Evolutionary conservation across 2,329 filamentous ascomycete genomes (phyloP), one percentile per base, ranked within the genome.

Genomic region (Chrysoporthe deuterocubensis): DNA sequence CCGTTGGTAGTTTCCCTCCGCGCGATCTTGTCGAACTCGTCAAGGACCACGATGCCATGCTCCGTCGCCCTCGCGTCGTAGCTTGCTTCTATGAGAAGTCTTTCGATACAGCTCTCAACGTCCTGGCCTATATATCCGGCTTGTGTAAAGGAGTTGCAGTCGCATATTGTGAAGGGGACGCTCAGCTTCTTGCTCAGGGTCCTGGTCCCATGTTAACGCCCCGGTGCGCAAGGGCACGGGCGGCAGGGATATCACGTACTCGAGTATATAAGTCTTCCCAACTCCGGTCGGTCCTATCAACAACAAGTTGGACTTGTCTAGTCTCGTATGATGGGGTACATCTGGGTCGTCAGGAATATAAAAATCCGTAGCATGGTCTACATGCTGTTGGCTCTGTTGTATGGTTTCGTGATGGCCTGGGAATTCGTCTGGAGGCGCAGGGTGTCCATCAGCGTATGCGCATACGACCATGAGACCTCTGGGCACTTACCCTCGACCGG

Each of bases 71-170:
- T 89, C 40, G 96, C 88, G 73, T 97, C 92, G 78, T 97, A 97
- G 77, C 96, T 95, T 9, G 95, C 90, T 68, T 96, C 94, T 66
- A 96, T 92, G 11, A 99, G 84, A 37, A 99, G 84, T 57, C 96
- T 87, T 75, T 97, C 93, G 52, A 99, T 93, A 74, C 95, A 97
- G 0, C 93, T 90, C 76, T 99, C 96, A n/a, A 95, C 95, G 76
- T 99, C 96, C 76, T 98, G 95, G 42, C 96, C 96, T 72, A 99
- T 97, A 74, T 99, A 99, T 37, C 96, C 95, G 4, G 95, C 95
- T 80, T 97, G 95, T 0, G 95, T 98, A 71, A 98, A 94, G 6
- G 94, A 92, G 62, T 96, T 97, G 78, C 95, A 98, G 79, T 98
- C 95, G 70, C 93, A 95, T 79, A 97, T 97, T 70, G 92, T 94